phyloP scores from a whole-genome alignment of 352 stramenopile genomes.

The Globisporangium perplexum region DNA sequence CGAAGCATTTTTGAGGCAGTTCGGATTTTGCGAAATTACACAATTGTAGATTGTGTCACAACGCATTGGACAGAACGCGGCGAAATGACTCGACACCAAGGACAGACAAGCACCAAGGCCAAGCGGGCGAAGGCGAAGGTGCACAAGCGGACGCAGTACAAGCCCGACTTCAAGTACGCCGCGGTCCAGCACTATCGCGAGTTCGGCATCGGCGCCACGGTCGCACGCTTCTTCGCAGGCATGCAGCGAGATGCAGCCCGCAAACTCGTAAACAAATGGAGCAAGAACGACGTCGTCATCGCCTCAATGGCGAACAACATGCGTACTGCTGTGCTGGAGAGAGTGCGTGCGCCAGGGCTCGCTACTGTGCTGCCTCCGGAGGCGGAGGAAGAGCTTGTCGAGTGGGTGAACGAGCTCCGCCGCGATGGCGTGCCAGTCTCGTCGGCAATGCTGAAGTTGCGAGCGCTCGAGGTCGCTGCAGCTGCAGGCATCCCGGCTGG shows the following conservation, averaged over 20 bases:
- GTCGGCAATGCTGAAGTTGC: slow-evolving; percentile 12
- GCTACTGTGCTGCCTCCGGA: slow-evolving; percentile 11
- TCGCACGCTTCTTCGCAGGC: slow-evolving; percentile 2
- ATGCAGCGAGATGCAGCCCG: background rate
- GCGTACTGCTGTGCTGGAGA: background rate
- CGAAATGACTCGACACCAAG: slow-evolving; percentile 6
- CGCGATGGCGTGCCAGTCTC: slow-evolving; percentile 21
- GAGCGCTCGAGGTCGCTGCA: slow-evolving; percentile 14
- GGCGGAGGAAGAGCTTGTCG: slow-evolving; percentile 16
- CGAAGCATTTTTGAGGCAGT: background rate
- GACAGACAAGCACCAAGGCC: slow-evolving; percentile 12
- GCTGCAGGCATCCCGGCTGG: background rate
- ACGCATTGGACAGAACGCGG: background rate
- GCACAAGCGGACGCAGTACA: slow-evolving; percentile 8
- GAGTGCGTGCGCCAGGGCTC: background rate
- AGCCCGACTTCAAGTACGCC: slow-evolving; percentile 18
- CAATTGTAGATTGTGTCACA: background rate
- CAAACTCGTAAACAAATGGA: slow-evolving; percentile 8
- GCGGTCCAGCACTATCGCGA: slow-evolving; percentile 9
- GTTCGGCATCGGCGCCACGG: slow-evolving; percentile 1
- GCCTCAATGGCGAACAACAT: background rate
- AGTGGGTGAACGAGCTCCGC: slow-evolving; percentile 17
- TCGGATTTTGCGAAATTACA: background rate
- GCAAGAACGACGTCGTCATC: background rate
- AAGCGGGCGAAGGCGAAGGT: slow-evolving; percentile 6